Conservation (phyloP, 106 monocot genomes). For the Narthecium ossifragum region DNA sequence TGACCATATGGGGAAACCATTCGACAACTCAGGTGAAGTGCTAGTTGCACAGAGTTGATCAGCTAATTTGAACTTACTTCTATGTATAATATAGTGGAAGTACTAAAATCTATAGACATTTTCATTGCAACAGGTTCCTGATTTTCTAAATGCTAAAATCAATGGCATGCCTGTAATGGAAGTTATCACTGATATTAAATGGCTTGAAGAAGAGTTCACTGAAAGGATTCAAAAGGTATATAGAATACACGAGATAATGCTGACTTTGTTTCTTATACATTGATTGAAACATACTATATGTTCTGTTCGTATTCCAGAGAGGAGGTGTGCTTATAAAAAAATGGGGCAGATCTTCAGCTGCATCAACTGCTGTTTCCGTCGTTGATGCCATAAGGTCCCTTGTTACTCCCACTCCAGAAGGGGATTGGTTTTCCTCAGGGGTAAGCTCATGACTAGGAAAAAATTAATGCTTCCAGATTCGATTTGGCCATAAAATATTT, state of each 20-base stretch:
- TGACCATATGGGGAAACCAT: conserved; percentile 99
- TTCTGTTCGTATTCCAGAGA: conserved; percentile 36
- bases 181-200: conserved; percentile 81
- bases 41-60: conserved; percentile 1
- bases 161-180: conserved; percentile 81
- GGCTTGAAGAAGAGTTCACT: conserved; percentile 91
- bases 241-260: not conserved
- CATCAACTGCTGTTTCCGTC: conserved; percentile 92
- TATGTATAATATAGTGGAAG: not conserved
- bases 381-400: conserved; percentile 93
- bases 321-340: conserved; percentile 92
- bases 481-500: no score
- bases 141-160: conserved; percentile 95
- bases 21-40: conserved; percentile 86
- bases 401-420: conserved; percentile 76
- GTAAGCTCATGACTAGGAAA: conserved; percentile 23
- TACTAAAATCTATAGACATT: not conserved
- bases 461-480: not conserved
- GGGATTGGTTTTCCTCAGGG: conserved; percentile 98
- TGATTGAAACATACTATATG: no score
- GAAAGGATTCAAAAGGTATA: conserved; percentile 78
- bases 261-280: no score
- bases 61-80: not conserved
- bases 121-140: conserved; percentile 66
- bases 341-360: conserved; percentile 98